Evolutionary conservation across 208 protist species (phyloP), one percentile per base, ranked within the genome.

Genomic region (Leishmania aethiopica): DNA sequence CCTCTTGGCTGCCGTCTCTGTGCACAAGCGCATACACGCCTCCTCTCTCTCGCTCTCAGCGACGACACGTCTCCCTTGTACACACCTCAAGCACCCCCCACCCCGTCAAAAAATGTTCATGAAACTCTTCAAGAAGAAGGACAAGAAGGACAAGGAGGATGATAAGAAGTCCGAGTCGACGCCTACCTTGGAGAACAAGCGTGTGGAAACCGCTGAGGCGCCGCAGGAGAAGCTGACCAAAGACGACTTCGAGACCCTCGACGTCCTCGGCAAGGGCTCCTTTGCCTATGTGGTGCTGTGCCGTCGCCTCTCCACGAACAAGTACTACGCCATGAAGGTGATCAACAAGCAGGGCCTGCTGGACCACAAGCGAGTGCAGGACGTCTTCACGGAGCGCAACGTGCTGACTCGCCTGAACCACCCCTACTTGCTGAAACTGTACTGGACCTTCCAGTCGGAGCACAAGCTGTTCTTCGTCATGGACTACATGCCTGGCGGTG

Each of bases 381-480:
- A 98, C 81, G 95, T 97, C 37, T 98, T 98, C 86, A 96, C 94
- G 75, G 93, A 98, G 86, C 95, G 95, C 75, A 97, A 98, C 90
- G 95, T 99, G 59, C 91, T 99, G 15, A 95, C 93, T 53, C 94
- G 94, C 22, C 83, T 99, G 64, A 96, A 96, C 78, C 98, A 99
- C 86, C 98, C 98, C 7, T 98, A 96, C 85, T 84, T 99, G 47
- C 89, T 99, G 42, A 94, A 94, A 83, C 91, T 99, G 49, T 92
- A 99, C 88, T 99, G 95, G 90, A 97, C 98, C 25, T 99, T 99
- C 89, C 98, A 99, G 91, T 99, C 96, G 7, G 94, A 98, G 84
- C 93, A 97, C 79, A 97, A 98, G 86, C 84, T 99, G 6, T 99
- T 98, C 86, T 95, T 99, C 67, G 94, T 99, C 13, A 94, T 99